Conservation (phyloP, 306 rosid genomes). For the Vigna trinervia region DNA sequence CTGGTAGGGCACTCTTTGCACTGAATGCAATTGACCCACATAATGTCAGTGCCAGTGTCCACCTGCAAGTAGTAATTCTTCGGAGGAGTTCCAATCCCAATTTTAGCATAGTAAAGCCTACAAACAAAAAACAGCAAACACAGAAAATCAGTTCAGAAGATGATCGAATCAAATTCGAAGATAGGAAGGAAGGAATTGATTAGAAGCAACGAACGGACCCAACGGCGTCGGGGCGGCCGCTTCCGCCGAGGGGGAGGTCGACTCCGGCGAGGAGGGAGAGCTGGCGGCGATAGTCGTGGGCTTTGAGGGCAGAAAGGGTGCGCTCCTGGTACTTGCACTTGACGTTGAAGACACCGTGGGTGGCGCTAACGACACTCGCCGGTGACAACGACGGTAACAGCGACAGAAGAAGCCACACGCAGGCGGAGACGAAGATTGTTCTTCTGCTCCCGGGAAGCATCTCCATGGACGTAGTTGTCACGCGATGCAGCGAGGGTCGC, state of each 20-base stretch:
- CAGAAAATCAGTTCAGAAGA: background rate
- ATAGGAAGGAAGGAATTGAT: background rate
- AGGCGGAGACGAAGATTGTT: background rate
- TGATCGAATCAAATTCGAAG: background rate
- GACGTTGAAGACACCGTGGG: conserved; percentile 81
- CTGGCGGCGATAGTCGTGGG: conserved; percentile 88
- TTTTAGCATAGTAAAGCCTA: conserved; percentile 95
- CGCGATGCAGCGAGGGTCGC: background rate
- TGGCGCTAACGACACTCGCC: conserved; percentile 42
- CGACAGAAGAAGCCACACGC: background rate
- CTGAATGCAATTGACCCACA: conserved; percentile 97
- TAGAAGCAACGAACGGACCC: conserved; percentile 60
- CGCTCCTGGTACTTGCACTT: conserved; percentile 71
- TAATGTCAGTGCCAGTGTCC: conserved; percentile 95
- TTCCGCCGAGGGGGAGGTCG: conserved; percentile 91
- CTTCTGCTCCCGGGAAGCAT: background rate
- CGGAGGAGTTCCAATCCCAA: conserved; percentile 94
- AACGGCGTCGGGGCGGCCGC: conserved; percentile 90
- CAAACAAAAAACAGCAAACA: conserved; percentile 15
- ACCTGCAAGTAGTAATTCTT: conserved; percentile 91
- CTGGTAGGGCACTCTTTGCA: conserved; percentile 84
- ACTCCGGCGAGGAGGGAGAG: conserved; percentile 84
- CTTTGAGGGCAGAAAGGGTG: conserved; percentile 72
- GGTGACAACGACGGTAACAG: background rate
- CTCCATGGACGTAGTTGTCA: background rate